Conservation (phyloP, 176 grass and related monocot species). For the Musa schizocarpa region DNA sequence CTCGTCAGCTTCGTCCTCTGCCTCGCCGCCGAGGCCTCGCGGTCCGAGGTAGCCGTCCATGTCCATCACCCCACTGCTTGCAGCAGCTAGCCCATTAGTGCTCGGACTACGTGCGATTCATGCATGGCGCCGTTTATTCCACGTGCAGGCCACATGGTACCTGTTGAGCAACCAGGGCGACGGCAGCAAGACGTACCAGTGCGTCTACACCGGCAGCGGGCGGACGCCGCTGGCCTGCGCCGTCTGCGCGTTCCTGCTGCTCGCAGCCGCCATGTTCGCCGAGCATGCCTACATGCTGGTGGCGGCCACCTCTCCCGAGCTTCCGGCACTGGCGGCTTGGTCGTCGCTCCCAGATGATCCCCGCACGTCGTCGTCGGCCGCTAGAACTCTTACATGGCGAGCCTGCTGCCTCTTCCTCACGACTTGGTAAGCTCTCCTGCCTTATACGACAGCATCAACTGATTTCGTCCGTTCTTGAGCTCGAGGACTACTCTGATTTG, state of each 20-base stretch:
- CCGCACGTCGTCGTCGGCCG: conserved; percentile 17
- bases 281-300: conserved; percentile 92
- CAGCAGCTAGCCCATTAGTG: too few species aligned
- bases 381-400: conserved; percentile 19
- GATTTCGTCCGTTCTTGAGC: neutral
- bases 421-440: conserved; percentile 32
- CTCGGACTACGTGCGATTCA: too few species aligned
- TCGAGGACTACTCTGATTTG: neutral
- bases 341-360: conserved; percentile 29
- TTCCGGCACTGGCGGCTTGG: neutral
- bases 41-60: conserved; percentile 48
- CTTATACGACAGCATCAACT: too few species aligned
- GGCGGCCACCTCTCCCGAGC: conserved; percentile 36
- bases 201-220: conserved; percentile 64
- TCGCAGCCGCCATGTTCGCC: conserved; percentile 78
- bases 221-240: conserved; percentile 48
- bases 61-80: too few species aligned
- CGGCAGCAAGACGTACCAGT: conserved; percentile 33
- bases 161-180: conserved; percentile 22
- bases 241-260: conserved; percentile 69
- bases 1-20: conserved; percentile 76
- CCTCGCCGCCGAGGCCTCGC: conserved; percentile 65
- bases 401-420: conserved; percentile 71
- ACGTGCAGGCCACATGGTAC: conserved; percentile 60
- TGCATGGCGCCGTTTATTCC: neutral